Evolutionary conservation across 306 rosid species (phyloP).

Genomic region (apple (Malus domestica)): DNA sequence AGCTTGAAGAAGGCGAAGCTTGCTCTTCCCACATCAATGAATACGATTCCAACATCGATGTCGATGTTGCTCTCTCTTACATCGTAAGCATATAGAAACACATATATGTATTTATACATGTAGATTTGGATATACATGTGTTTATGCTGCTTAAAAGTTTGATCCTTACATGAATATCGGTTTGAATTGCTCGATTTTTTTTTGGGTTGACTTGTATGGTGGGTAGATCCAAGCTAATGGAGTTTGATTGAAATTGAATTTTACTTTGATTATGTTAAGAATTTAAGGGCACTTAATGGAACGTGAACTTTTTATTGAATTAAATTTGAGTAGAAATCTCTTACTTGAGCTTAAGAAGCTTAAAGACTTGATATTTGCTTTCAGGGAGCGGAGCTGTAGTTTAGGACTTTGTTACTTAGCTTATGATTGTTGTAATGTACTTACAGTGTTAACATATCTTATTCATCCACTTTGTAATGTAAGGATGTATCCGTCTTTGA

Average conservation of each 20-base stretch:
- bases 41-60: constrained; percentile 65
- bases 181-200: not conserved
- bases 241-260: not conserved
- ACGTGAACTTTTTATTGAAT: not conserved
- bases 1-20: constrained; percentile 99
- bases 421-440: not conserved
- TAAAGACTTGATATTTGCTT: not conserved
- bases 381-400: not conserved
- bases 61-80: constrained; percentile 79
- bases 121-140: not conserved
- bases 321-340: not conserved
- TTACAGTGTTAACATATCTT: constrained; percentile 11
- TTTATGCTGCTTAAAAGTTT: not conserved
- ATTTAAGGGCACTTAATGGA: not conserved
- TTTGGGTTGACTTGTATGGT: constrained; percentile 24
- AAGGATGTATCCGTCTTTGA: not conserved
- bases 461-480: constrained; percentile 18
- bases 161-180: not conserved
- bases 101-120: no score
- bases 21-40: constrained; percentile 65
- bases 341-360: not conserved
- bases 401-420: not conserved
- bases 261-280: not conserved
- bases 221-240: constrained; percentile 11
- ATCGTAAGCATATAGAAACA: constrained; percentile 47